Base-by-base conservation (phyloP, 306 rosid species). In the Gastrolobium villosum region DNA sequence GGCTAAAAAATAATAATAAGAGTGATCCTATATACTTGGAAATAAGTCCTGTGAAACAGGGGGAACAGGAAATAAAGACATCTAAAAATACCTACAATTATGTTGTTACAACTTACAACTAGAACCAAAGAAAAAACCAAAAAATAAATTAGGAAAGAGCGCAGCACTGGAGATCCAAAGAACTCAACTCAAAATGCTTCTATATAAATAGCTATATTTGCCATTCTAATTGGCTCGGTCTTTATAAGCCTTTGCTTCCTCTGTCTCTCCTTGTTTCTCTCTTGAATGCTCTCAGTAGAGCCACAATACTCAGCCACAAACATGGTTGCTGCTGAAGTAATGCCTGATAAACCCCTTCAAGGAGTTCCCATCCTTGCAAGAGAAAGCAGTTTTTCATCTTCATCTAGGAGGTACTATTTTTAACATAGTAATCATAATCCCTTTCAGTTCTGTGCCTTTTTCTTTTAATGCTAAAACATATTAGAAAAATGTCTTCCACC, bases 291-390 rank as follows among this genome's bases (percentile, higher is more conserved):
- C 52, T 8, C 10, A 11, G 0, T 37, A 14, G 75, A 50, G 59
- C 52, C 11, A 0, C 1, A 6, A 46, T 20, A 53, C 65, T 30
- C 32, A 50, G 34, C 26, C 46, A 57, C 43, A 77, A 82, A 69
- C 79, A 80, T 92, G 93, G 66, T 85, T 70, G 86, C 88, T 15
- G 92, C 93, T 74, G 86, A 91, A 81, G 87, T 87, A 20, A 82
- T 90, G 70, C 79, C 87, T 1, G 93, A 90, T 60, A 85, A 81
- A 50, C 20, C 91, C 48, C 83, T 88, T 71, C 93, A 84, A 26
- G 85, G 79, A 36, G 81, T 87, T 77, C 89, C 79, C 46, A 78
- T 82, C 54, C 59, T 89, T 65, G 81, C 83, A 31, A 82, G 88
- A 61, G 92, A 90, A 5, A 82, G 10, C 62, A 72, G 50, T 53